Evolutionary conservation across 176 grass and related monocot genomes (phyloP).

Genomic region (Phragmites australis): DNA sequence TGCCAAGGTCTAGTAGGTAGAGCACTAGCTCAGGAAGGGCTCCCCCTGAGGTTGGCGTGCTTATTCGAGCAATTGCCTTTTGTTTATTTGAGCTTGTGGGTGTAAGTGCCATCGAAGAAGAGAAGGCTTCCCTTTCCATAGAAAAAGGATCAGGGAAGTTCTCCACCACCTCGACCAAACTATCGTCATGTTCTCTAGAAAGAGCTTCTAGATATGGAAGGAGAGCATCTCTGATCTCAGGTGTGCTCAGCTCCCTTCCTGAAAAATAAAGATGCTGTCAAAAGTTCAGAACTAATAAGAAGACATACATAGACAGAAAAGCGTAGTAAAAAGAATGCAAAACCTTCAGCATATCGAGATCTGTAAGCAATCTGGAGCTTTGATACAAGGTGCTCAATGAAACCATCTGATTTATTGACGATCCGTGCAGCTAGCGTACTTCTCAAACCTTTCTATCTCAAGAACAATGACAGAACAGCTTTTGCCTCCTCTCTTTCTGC

Average conservation of each 20-base stretch:
- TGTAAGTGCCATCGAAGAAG: constrained; percentile 40
- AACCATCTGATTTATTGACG: constrained; percentile 85
- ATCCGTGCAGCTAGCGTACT: constrained; percentile 64
- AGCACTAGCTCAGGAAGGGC: constrained; percentile 62
- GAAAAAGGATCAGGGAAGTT: constrained; percentile 72
- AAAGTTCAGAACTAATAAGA: constrained; percentile 9
- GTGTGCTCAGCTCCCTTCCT: constrained; percentile 95
- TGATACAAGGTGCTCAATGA: constrained; percentile 73
- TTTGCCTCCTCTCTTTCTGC: constrained; percentile 93
- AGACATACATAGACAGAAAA: background rate
- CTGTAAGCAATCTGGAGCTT: constrained; percentile 76
- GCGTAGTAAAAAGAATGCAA: constrained; percentile 11
- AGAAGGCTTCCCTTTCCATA: constrained; percentile 39
- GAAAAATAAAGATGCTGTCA: constrained; percentile 31
- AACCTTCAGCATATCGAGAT: constrained; percentile 86
- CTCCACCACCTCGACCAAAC: constrained; percentile 68
- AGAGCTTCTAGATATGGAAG: constrained; percentile 70
- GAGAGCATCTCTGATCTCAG: constrained; percentile 77
- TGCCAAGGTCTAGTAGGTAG: constrained; percentile 64
- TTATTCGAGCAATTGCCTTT: constrained; percentile 70
- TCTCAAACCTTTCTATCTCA: constrained; percentile 80
- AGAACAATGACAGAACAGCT: constrained; percentile 83
- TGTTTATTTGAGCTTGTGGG: constrained; percentile 66
- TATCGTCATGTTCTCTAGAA: constrained; percentile 64
- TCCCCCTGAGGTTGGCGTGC: constrained; percentile 45